Percentiles rank a stretch among this genome's conserved stretches.
Evolutionary conservation across 768 basidiomycete genomes (phyloP).

Genomic region (Lanmaoa rubissima): DNA sequence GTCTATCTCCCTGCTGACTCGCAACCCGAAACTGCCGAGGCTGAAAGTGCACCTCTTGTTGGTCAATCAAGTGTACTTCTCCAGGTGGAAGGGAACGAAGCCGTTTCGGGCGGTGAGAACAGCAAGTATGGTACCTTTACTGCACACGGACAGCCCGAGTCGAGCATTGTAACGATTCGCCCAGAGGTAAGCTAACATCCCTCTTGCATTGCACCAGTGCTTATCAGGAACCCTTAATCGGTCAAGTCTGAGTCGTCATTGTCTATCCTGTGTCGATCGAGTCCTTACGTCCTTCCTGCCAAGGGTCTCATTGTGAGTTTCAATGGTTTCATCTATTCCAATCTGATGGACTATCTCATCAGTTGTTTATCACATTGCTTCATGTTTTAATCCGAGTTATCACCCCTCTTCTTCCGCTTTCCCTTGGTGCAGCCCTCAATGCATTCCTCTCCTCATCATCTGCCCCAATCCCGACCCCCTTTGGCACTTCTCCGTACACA

Average conservation of each 20-base stretch:
- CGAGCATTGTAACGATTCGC: background rate
- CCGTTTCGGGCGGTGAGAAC: slow-evolving; percentile 32
- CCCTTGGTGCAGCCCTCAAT: slow-evolving; percentile 49
- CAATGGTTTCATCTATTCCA: background rate
- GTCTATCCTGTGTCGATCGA: slow-evolving; percentile 16
- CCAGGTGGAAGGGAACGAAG: slow-evolving; percentile 45
- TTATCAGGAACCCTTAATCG: background rate
- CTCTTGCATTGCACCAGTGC: background rate
- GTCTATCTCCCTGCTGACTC: slow-evolving; percentile 46
- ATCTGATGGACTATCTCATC: slow-evolving; percentile 5
- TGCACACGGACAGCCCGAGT: slow-evolving; percentile 11
- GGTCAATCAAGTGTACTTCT: slow-evolving; percentile 52
- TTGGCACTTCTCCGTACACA: slow-evolving; percentile 57
- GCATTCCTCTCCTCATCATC: slow-evolving; percentile 18
- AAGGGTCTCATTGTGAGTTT: slow-evolving; percentile 26
- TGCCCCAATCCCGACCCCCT: slow-evolving; percentile 19
- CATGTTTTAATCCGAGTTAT: slow-evolving; percentile 75
- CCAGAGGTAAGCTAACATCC: slow-evolving; percentile 8
- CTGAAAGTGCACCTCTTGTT: slow-evolving; percentile 27
- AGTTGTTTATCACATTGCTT: slow-evolving; percentile 68
- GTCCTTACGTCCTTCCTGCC: slow-evolving; percentile 20
- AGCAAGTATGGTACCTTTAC: slow-evolving; percentile 80
- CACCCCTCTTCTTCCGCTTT: slow-evolving; percentile 67
- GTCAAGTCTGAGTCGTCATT: slow-evolving; percentile 17
- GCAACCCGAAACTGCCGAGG: slow-evolving; percentile 17